phyloP scores from a whole-genome alignment of 2,329 filamentous ascomycete species.

The Daldinia eschscholtzii region DNA sequence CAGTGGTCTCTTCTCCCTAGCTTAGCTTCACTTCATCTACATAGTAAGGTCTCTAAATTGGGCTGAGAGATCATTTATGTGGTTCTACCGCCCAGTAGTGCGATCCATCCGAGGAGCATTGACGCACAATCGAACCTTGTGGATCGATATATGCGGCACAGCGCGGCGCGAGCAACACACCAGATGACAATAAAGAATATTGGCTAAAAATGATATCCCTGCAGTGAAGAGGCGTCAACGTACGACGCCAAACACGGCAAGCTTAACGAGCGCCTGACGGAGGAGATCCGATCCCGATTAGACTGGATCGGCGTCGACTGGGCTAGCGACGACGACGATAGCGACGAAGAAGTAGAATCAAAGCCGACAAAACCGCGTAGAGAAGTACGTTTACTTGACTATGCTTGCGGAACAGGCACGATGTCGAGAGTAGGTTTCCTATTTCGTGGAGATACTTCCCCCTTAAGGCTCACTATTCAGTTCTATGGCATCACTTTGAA shows the following conservation, averaged over 20 bases:
- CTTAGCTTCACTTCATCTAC: conserved; percentile 13
- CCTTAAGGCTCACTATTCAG: not conserved
- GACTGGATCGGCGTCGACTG: conserved; percentile 74
- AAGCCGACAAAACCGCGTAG: conserved; percentile 40
- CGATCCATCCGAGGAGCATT: conserved; percentile 21
- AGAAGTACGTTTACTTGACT: conserved; percentile 73
- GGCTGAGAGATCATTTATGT: conserved; percentile 11
- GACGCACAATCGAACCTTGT: conserved; percentile 27
- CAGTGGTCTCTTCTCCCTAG: conserved; percentile 7
- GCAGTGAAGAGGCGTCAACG: conserved; percentile 63
- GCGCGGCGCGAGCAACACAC: conserved; percentile 18
- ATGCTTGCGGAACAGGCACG: conserved; percentile 79
- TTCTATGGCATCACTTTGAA: not conserved
- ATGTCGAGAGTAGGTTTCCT: conserved; percentile 68
- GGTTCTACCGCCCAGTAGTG: conserved; percentile 10
- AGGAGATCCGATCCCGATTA: conserved; percentile 64
- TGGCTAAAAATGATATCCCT: conserved; percentile 26
- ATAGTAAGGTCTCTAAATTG: not conserved
- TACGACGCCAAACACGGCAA: conserved; percentile 71
- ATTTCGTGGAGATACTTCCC: not conserved
- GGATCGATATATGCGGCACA: conserved; percentile 33
- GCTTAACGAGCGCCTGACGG: conserved; percentile 65
- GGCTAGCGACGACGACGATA: conserved; percentile 55
- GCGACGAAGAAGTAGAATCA: conserved; percentile 37
- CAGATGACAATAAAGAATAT: conserved; percentile 19